A percentile compares a stretch with the other conserved stretches of the same genome.
These are phyloP conservation scores for Alternaria triticina DNA, from an alignment of 2,329 filamentous ascomycete species.

Conservation along the genomic window DNA sequence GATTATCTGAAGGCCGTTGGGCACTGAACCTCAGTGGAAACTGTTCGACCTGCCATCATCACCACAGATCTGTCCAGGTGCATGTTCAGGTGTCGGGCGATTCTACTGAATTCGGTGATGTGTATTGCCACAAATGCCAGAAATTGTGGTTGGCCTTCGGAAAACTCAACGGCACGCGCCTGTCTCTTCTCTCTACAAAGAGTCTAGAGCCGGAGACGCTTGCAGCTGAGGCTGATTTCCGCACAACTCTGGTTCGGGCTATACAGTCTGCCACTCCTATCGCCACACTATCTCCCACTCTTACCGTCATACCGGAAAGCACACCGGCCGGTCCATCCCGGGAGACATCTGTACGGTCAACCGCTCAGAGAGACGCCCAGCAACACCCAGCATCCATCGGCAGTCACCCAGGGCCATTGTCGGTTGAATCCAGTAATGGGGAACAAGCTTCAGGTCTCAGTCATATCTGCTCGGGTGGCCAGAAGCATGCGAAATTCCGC, in stretches of 20 bases:
- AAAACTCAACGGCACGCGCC: conserved; percentile 27
- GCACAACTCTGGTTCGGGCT: conserved; percentile 23
- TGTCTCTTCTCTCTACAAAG: conserved; percentile 31
- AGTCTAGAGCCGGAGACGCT: conserved; percentile 25
- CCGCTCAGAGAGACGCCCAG: not conserved
- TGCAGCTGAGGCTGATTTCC: conserved; percentile 24
- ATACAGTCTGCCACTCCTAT: conserved; percentile 26
- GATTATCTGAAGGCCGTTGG: conserved; percentile 28
- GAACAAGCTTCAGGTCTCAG: not conserved
- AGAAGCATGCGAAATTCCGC: not conserved
- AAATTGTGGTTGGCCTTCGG: conserved; percentile 36
- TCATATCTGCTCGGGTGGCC: not conserved
- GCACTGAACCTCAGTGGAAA: conserved; percentile 31
- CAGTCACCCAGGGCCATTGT: not conserved
- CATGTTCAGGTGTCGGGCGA: conserved; percentile 22
- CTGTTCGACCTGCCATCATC: conserved; percentile 37
- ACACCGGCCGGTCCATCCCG: conserved; percentile 17
- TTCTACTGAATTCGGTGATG: conserved; percentile 17
- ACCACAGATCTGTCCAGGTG: conserved; percentile 30
- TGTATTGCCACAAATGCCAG: conserved; percentile 32
- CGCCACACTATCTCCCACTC: conserved; percentile 22
- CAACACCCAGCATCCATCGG: not conserved
- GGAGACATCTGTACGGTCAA: conserved; percentile 11
- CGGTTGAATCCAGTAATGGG: not conserved
- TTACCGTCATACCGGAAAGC: conserved; percentile 23